Evolutionary conservation across 1,284 basidiomycete species (phyloP).

Genomic region (Microbotryum lychnidis-dioicae): DNA sequence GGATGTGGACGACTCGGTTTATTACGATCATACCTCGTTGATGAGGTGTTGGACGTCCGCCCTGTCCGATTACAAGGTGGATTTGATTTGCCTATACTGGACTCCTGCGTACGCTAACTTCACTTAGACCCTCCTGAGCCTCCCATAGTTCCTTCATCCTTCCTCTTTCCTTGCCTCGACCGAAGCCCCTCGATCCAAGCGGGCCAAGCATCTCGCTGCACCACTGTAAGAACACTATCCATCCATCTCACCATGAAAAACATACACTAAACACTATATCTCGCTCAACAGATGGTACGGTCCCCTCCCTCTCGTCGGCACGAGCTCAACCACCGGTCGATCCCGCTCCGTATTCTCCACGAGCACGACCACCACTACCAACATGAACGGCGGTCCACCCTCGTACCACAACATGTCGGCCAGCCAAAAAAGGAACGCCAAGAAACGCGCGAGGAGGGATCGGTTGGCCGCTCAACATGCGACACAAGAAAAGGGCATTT

Average conservation of each 20-base stretch:
- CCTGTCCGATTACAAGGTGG: constrained; percentile 25
- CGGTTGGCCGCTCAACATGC: constrained; percentile 21
- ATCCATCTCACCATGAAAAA: neutral
- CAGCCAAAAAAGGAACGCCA: neutral
- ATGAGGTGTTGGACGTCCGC: constrained; percentile 27
- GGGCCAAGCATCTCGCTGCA: constrained; percentile 10
- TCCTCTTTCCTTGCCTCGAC: constrained; percentile 13
- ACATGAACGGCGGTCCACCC: neutral
- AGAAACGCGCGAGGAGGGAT: constrained; percentile 18
- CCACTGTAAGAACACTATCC: constrained; percentile 12
- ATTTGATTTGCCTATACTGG: neutral
- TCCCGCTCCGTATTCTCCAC: neutral
- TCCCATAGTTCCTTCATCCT: constrained; percentile 11
- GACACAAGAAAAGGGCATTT: constrained; percentile 15
- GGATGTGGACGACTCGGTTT: constrained; percentile 12
- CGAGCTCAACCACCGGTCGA: constrained; percentile 7
- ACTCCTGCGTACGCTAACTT: too few species aligned
- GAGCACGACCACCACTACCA: neutral
- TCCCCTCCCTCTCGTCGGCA: constrained; percentile 6
- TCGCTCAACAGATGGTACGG: constrained; percentile 26
- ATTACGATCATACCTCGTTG: constrained; percentile 21
- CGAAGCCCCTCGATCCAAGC: constrained; percentile 10
- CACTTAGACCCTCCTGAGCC: neutral
- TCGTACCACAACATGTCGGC: too few species aligned
- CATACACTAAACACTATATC: neutral